Evolutionary conservation across 2,329 filamentous ascomycete genomes (phyloP), one percentile per base, ranked within the genome.

Genomic region (Penicillium concentricum): DNA sequence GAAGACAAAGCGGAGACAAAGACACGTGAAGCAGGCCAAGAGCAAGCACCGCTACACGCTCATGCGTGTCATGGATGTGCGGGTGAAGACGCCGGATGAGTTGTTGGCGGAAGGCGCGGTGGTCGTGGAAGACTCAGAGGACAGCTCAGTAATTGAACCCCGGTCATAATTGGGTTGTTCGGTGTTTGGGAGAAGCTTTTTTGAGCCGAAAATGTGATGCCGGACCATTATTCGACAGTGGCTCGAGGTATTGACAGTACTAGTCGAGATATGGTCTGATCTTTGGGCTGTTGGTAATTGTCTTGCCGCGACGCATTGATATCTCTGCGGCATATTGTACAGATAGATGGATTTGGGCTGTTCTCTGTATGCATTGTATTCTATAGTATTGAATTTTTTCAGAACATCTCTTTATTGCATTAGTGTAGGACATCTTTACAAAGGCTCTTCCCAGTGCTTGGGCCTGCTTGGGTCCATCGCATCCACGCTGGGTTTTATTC

Each of bases 31-130:
- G 80, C 85, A 83, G 57, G 88, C 94, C 10, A 88, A 83, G 79
- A 97, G 91, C 81, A 97, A 99, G 83, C 91, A 96, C 72, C 83
- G 85, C 69, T 96, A 89, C 75, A 99, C 94, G 3, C 84, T 96
- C 22, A 71, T 99, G 75, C 83, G 87, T 70, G 89, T 99, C 62
- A 88, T 89, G 71, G 90, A 97, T 76, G 72, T 97, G 61, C 87
- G 84, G 71, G 81, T 96, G 5, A 84, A 80, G 74, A 78, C 76
- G 26, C 60, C 82, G 58, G 83, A 85, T 49, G 79, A 84, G 71
- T 73, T 85, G 68, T 68, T 80, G 68, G 60, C 62, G 43, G 78
- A 77, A 57, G 75, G 76, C 22, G 75, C 70, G 32, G 69, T 73
- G 41, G 67, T 76, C 57, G 69, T 75, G 42, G 67, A 70, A 54